These are phyloP conservation scores for Lactarius trivialis DNA, from an alignment of 768 basidiomycete genomes.

Conservation along the genomic window DNA sequence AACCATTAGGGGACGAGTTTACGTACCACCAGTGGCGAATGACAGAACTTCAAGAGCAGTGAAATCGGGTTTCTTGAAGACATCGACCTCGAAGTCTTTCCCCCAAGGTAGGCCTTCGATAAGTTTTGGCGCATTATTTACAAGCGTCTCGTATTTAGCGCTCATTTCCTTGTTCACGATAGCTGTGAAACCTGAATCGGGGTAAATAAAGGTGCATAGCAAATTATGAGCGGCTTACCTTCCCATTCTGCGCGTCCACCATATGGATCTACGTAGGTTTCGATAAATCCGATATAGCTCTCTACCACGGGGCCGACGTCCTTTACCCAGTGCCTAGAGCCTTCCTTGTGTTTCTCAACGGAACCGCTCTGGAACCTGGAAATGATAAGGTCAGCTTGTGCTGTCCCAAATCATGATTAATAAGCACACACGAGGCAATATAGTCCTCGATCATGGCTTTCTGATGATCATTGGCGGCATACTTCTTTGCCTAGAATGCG, in stretches of 20 bases:
- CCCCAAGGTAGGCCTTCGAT: slow-evolving; percentile 86
- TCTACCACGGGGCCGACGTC: slow-evolving; percentile 85
- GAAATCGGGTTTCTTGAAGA: slow-evolving; percentile 84
- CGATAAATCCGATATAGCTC: slow-evolving; percentile 80
- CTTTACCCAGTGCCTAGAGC: slow-evolving; percentile 75
- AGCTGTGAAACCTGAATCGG: slow-evolving; percentile 70
- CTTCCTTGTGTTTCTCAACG: slow-evolving; percentile 73
- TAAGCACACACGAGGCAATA: slow-evolving; percentile 56
- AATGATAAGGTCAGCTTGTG: not conserved
- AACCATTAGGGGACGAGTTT: not conserved
- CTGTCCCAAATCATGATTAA: not conserved
- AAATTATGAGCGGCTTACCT: slow-evolving; percentile 37
- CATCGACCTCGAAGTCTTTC: slow-evolving; percentile 38
- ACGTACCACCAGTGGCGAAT: slow-evolving; percentile 75
- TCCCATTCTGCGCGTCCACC: slow-evolving; percentile 93
- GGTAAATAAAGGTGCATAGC: not conserved
- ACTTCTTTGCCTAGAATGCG: slow-evolving; percentile 54
- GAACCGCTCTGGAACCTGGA: slow-evolving; percentile 70
- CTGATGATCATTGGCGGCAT: slow-evolving; percentile 68
- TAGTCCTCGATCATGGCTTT: slow-evolving; percentile 69
- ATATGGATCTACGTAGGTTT: slow-evolving; percentile 79
- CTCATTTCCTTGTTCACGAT: slow-evolving; percentile 82
- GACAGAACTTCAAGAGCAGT: slow-evolving; percentile 76
- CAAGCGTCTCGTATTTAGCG: slow-evolving; percentile 73
- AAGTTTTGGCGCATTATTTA: slow-evolving; percentile 67